A percentile compares a stretch with the other conserved stretches of the same genome.
These are phyloP conservation scores for Solanum sejunctum DNA, from an alignment of 257 asterid genomes.

Conservation along the genomic window DNA sequence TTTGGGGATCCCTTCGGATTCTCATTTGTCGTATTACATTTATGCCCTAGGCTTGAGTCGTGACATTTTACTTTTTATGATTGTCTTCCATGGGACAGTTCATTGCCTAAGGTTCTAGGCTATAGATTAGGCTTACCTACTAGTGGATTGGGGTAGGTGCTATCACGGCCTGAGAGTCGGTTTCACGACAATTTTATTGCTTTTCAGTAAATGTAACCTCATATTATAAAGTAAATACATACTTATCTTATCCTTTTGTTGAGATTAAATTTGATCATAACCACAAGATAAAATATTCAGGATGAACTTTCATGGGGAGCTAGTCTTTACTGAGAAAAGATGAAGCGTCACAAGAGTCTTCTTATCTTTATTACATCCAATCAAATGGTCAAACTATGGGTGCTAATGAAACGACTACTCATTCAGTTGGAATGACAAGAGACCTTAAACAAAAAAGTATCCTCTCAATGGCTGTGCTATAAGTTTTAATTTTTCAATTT, in stretches of 20 bases:
- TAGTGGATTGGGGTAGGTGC: no score
- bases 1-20: no score
- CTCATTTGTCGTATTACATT: no score
- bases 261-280: no score
- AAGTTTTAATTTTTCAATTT: not conserved
- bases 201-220: not conserved
- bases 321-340: slow-evolving; percentile 32
- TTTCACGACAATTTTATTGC: no score
- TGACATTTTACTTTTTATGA: no score
- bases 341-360: slow-evolving; percentile 18
- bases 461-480: slow-evolving; percentile 13
- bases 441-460: slow-evolving; percentile 64
- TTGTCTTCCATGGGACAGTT: no score
- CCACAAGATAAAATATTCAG: slow-evolving; percentile 7
- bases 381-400: slow-evolving; percentile 53
- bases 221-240: no score
- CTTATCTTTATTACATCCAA: slow-evolving; percentile 22
- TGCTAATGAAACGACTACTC: slow-evolving; percentile 51
- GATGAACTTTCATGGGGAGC: slow-evolving; percentile 84
- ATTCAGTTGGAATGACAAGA: slow-evolving; percentile 83
- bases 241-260: not conserved
- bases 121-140: no score
- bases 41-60: no score
- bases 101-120: no score
- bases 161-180: no score